These are phyloP conservation scores for Monilinia aucupariae DNA, from an alignment of 2,329 filamentous ascomycete genomes.

Conservation along the genomic window DNA sequence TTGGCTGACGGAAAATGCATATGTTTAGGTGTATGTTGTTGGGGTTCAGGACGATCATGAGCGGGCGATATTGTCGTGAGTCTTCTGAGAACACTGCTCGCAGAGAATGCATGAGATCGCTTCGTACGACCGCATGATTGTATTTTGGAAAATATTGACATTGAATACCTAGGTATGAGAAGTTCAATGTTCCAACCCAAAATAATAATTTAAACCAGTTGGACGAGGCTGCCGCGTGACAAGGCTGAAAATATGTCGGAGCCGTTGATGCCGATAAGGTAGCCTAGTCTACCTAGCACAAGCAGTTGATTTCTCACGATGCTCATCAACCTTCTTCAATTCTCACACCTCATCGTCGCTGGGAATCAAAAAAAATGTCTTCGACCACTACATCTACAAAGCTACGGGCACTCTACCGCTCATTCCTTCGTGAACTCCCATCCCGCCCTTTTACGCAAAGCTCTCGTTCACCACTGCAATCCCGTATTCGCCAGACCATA, in stretches of 20 bases:
- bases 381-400: conserved; percentile 40
- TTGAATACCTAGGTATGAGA: neutral
- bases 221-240: neutral
- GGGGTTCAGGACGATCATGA: conserved; percentile 8
- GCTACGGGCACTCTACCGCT: conserved; percentile 77
- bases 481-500: conserved; percentile 62
- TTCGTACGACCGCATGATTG: conserved; percentile 15
- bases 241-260: conserved; percentile 11
- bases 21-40: neutral
- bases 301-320: neutral
- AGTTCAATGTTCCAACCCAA: neutral
- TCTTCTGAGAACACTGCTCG: neutral
- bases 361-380: conserved; percentile 20
- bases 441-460: conserved; percentile 49
- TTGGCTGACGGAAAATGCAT: conserved; percentile 10
- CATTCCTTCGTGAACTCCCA: conserved; percentile 83
- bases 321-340: neutral
- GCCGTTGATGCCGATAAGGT: neutral
- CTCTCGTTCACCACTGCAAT: conserved; percentile 63
- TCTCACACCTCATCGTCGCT: conserved; percentile 1
- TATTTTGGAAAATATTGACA: conserved; percentile 17
- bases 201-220: neutral
- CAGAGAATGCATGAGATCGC: neutral
- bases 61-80: conserved; percentile 4
- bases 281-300: neutral